Evolutionary conservation across 345 rosid genomes (phyloP).

Genomic region (Triadica sebifera): DNA sequence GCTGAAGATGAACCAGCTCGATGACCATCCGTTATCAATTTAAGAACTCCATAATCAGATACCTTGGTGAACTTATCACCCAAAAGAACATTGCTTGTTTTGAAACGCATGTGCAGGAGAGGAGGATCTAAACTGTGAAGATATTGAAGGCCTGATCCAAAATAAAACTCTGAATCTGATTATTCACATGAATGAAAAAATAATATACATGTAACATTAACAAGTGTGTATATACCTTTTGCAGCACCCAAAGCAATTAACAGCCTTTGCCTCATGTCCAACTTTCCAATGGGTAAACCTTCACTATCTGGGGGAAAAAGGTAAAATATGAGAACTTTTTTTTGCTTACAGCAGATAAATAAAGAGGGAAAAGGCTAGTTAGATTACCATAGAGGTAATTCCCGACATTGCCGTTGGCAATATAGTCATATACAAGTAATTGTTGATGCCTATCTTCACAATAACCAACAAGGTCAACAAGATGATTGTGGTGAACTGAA

Average conservation of each 20-base stretch:
- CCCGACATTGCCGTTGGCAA: conserved; percentile 43
- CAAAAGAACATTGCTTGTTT: conserved; percentile 44
- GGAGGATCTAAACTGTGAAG: conserved; percentile 50
- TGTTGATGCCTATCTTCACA: conserved; percentile 38
- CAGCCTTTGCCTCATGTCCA: conserved; percentile 41
- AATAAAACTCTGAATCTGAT: conserved; percentile 3
- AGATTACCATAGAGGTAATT: conserved; percentile 39
- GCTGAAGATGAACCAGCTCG: conserved; percentile 42
- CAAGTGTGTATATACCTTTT: conserved; percentile 30
- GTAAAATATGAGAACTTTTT: background rate
- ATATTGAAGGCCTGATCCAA: conserved; percentile 42
- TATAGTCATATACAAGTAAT: conserved; percentile 39
- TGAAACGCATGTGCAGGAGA: conserved; percentile 48
- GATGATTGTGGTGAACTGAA: conserved; percentile 34
- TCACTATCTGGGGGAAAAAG: conserved; percentile 28
- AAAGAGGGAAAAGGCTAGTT: background rate
- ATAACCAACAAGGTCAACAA: conserved; percentile 42
- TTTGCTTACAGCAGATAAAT: background rate
- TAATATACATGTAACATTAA: background rate
- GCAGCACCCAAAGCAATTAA: conserved; percentile 44
- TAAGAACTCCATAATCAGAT: conserved; percentile 43
- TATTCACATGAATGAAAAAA: background rate
- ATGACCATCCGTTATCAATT: conserved; percentile 20
- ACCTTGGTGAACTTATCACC: conserved; percentile 41
- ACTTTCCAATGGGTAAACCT: conserved; percentile 41